Percentiles rank a stretch among this genome's conserved stretches.
Evolutionary conservation across 176 grass and related monocot species (phyloP).

Genomic region (Alloteropsis semialata): DNA sequence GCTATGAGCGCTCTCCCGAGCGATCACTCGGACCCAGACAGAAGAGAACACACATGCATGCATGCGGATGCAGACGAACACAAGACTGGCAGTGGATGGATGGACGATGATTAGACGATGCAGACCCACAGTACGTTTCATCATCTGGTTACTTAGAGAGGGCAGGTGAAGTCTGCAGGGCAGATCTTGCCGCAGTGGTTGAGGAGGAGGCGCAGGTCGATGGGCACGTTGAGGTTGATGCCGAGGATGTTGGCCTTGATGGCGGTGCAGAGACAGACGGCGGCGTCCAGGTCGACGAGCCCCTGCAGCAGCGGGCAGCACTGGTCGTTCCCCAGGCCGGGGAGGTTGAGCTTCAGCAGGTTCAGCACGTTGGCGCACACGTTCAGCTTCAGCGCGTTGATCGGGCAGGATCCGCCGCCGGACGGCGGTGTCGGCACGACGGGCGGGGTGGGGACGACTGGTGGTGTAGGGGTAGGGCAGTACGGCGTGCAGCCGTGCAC

Average conservation of each 20-base stretch:
- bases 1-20: background rate
- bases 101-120: background rate
- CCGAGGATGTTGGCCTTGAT: slow-evolving; percentile 37
- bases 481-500: slow-evolving; percentile 16
- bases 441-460: no score
- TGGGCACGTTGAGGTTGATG: slow-evolving; percentile 41
- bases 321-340: slow-evolving; percentile 16
- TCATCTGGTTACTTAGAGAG: background rate
- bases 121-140: background rate
- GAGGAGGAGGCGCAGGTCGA: slow-evolving; percentile 57
- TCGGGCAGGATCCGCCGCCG: slow-evolving; percentile 4
- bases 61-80: background rate
- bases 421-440: background rate
- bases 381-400: slow-evolving; percentile 40
- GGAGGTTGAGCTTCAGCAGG: slow-evolving; percentile 36
- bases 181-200: slow-evolving; percentile 62
- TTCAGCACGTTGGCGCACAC: slow-evolving; percentile 46
- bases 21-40: no score
- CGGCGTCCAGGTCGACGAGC: slow-evolving; percentile 24
- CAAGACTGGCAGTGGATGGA: background rate
- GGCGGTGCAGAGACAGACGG: slow-evolving; percentile 30
- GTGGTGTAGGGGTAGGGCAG: no score
- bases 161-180: slow-evolving; percentile 57
- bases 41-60: no score
- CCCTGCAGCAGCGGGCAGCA: slow-evolving; percentile 35